phyloP scores from a whole-genome alignment of 2,329 filamentous ascomycete genomes.

The Claviceps maximensis region DNA sequence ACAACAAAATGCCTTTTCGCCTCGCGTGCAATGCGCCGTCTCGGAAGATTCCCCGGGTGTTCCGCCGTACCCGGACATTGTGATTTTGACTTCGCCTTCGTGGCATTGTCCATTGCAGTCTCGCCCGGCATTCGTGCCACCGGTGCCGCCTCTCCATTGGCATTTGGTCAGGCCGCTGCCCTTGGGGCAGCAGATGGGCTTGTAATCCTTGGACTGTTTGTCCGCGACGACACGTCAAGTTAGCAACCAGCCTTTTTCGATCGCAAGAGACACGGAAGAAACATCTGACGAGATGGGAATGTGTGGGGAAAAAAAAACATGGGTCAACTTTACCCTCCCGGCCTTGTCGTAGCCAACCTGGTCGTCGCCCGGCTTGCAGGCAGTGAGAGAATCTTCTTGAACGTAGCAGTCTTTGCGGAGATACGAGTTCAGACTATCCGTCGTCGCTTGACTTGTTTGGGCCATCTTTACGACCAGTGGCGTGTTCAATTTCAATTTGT shows the following conservation, averaged over 20 bases:
- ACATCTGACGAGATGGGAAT: no score
- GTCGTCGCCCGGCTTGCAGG: not conserved
- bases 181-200: conserved; percentile 7
- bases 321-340: not conserved
- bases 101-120: conserved; percentile 10
- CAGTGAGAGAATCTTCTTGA: not conserved
- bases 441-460: not conserved
- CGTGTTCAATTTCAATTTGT: not conserved
- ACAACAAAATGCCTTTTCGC: conserved; percentile 8
- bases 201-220: not conserved
- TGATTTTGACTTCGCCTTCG: conserved; percentile 5
- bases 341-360: not conserved
- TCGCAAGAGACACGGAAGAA: no score
- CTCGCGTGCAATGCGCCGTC: conserved; percentile 3
- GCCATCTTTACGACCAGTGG: not conserved
- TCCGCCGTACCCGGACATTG: conserved; percentile 3
- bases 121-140: not conserved
- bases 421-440: not conserved
- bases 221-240: not conserved
- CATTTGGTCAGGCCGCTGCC: conserved; percentile 2
- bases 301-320: not conserved
- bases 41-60: not conserved
- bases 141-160: conserved; percentile 6
- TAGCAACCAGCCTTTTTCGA: no score
- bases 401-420: not conserved